Percentiles rank a stretch among this genome's conserved stretches.
Conservation (phyloP, 805 yeast genomes). For the Candida xiaguanensis region DNA sequence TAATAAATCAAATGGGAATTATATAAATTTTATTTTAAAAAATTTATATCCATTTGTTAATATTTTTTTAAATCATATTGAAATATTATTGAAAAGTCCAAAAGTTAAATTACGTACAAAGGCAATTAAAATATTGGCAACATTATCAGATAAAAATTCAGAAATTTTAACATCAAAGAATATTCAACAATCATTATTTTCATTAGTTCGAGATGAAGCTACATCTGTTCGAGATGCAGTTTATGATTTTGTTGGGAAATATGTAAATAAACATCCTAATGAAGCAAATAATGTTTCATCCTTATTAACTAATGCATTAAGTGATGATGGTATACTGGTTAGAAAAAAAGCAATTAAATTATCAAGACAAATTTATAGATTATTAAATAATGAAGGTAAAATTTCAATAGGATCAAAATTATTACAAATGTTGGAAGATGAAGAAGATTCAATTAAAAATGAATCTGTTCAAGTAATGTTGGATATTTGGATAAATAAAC, state of each 20-base stretch:
- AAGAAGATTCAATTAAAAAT: constrained; percentile 51
- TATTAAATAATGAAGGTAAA: constrained; percentile 29
- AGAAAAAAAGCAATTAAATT: constrained; percentile 59
- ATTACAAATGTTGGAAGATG: constrained; percentile 60
- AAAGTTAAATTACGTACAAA: constrained; percentile 39
- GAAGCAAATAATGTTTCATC: constrained; percentile 47
- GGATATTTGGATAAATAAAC: constrained; percentile 3
- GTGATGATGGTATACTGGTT: constrained; percentile 62
- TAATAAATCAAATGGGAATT: neutral
- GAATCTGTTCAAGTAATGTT: constrained; percentile 5
- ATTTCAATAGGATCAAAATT: constrained; percentile 48
- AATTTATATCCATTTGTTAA: neutral
- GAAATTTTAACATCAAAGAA: constrained; percentile 45
- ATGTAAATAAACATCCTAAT: constrained; percentile 41
- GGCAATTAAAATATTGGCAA: constrained; percentile 62
- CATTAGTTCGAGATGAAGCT: constrained; percentile 54
- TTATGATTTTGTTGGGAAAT: constrained; percentile 58
- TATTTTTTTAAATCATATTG: constrained; percentile 4
- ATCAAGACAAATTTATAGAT: constrained; percentile 43
- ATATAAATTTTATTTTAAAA: neutral
- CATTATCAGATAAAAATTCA: constrained; percentile 51
- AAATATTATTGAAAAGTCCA: constrained; percentile 20
- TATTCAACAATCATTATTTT: constrained; percentile 51
- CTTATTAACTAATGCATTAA: constrained; percentile 45
- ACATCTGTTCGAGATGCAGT: constrained; percentile 76